Base-by-base conservation (phyloP, 345 rosid species). In the Hypericum androsaemum region DNA sequence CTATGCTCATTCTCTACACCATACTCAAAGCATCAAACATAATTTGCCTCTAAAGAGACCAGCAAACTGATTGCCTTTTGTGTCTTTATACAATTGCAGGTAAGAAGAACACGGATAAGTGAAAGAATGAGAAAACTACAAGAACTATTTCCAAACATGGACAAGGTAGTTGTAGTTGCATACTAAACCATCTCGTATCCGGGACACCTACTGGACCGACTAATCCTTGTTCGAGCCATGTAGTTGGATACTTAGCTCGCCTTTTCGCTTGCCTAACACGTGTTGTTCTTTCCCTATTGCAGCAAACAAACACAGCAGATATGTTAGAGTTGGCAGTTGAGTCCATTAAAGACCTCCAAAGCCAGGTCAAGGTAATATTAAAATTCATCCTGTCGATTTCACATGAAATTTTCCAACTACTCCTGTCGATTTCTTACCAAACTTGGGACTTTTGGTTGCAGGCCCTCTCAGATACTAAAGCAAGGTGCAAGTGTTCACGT, bases 311-410 rank as follows among this genome's bases (percentile, higher is more conserved):
- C 78, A 80, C 84, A 35, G 77, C 90, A 44, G 90, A 83, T 38
- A 83, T 78, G 90, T 76, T 83, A 63, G 90, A 83, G 49, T 56
- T 78, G 64, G 86, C 86, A 47, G 84, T 83, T 61, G 90, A 77
- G 16, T 56, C 71, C 77, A 82, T 82, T 53, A 82, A 82, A 65
- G 75, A 82, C 11, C 78, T 82, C 11, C 86, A 83, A 54, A 77
- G 74, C 59, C 77, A 80, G 43, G 82, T 83, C 46, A 60, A 80
- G 82, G 90, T 83, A 71, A 56, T 12, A 35, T 7, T 39, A 43
- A 39, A 52, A 16, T 14, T 7, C 56, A 41, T 2, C 43, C 17
- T 6, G 48, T 58, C 22, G 47, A 22, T 8, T 35, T 47, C 66
- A 53, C 56, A 22, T 61, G 64, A 59, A 54, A 10, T 15, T 22